A percentile compares a stretch with the other conserved stretches of the same genome.
Conservation (phyloP, 257 asterid genomes). For the Parsonsia alboflavescens region DNA sequence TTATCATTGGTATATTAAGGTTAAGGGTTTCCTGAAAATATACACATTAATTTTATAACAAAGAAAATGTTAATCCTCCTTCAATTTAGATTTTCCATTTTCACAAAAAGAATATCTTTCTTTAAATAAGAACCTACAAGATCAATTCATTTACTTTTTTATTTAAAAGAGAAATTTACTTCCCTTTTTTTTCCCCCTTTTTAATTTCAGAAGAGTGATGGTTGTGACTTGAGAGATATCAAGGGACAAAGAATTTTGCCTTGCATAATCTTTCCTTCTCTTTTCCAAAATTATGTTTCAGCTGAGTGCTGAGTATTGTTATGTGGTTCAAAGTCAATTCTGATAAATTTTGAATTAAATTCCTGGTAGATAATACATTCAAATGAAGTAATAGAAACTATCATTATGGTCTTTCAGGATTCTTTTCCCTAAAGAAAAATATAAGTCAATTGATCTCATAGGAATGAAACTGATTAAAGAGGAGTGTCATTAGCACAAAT, state of each 20-base stretch:
- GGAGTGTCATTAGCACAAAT: not conserved
- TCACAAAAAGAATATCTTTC: not conserved
- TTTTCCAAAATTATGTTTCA: too few relatives aligned
- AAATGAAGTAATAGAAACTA: too few relatives aligned
- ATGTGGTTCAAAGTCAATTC: too few relatives aligned
- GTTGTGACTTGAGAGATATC: too few relatives aligned
- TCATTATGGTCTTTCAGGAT: not conserved
- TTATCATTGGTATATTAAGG: not conserved
- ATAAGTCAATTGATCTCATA: not conserved
- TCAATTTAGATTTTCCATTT: not conserved
- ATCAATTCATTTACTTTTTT: not conserved
- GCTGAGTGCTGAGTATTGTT: too few relatives aligned
- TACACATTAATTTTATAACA: not conserved
- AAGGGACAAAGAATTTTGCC: too few relatives aligned
- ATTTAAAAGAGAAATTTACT: not conserved
- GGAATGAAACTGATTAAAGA: not conserved
- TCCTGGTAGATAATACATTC: too few relatives aligned
- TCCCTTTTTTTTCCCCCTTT: too few relatives aligned
- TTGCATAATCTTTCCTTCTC: too few relatives aligned
- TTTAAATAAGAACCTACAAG: not conserved
- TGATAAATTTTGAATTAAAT: too few relatives aligned
- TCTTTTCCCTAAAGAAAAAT: not conserved
- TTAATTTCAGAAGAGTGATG: too few relatives aligned
- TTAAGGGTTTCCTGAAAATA: not conserved
- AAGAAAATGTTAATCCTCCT: not conserved